phyloP scores from a whole-genome alignment of 352 stramenopile species.

The Phytopythium sindhum region DNA sequence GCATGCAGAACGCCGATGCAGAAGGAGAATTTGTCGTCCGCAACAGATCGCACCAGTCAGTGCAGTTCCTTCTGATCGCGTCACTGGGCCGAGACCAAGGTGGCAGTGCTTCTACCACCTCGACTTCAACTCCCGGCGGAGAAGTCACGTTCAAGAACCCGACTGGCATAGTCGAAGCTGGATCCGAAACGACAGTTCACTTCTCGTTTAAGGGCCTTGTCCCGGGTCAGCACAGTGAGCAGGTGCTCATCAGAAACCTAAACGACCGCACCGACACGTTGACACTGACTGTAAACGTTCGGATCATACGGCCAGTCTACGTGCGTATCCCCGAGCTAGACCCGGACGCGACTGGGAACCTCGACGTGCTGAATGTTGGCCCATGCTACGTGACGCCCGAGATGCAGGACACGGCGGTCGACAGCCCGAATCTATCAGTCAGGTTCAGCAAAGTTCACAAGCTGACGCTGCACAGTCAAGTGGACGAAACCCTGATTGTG shows the following conservation, averaged over 20 bases:
- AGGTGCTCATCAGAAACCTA: slow-evolving; percentile 81
- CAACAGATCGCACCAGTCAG: slow-evolving; percentile 60
- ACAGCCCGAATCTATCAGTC: slow-evolving; percentile 68
- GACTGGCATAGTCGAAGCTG: slow-evolving; percentile 62
- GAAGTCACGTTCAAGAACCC: slow-evolving; percentile 72
- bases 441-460: slow-evolving; percentile 89
- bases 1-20: slow-evolving; percentile 63
- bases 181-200: slow-evolving; percentile 38
- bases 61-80: slow-evolving; percentile 74
- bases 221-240: slow-evolving; percentile 71
- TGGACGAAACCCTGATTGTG: slow-evolving; percentile 65
- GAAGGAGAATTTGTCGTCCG: slow-evolving; percentile 59
- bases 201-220: slow-evolving; percentile 68
- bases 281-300: slow-evolving; percentile 55
- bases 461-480: slow-evolving; percentile 77
- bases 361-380: slow-evolving; percentile 75
- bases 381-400: slow-evolving; percentile 83
- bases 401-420: slow-evolving; percentile 75
- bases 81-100: slow-evolving; percentile 33
- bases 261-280: slow-evolving; percentile 80
- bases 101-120: slow-evolving; percentile 13
- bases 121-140: slow-evolving; percentile 30
- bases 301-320: slow-evolving; percentile 78
- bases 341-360: slow-evolving; percentile 61
- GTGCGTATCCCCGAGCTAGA: slow-evolving; percentile 83